Evolutionary conservation across 2,329 filamentous ascomycete genomes (phyloP).

Genomic region (Colletotrichum endophyticum): DNA sequence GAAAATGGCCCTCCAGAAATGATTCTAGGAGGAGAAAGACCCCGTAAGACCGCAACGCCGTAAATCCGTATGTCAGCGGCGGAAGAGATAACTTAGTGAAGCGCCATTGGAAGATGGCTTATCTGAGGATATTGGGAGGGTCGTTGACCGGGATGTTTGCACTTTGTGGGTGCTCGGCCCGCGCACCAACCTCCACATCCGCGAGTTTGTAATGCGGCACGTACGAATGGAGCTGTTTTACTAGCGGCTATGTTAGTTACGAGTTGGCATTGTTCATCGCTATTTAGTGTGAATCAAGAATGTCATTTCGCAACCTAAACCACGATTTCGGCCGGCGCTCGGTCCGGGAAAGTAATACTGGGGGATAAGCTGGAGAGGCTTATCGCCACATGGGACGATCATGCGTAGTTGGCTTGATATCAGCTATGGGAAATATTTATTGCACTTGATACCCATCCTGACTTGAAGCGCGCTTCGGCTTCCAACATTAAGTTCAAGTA

Average conservation of each 20-base stretch:
- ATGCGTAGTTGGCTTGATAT: not conserved
- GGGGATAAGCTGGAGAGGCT: not conserved
- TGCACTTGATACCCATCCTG: not conserved
- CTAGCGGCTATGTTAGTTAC: not conserved
- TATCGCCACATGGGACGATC: not conserved
- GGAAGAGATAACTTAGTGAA: not conserved
- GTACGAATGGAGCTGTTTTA: not conserved
- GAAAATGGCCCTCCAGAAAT: not conserved
- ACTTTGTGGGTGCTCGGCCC: not conserved
- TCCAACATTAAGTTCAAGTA: rapidly evolving
- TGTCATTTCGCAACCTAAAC: not conserved
- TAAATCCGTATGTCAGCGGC: not conserved
- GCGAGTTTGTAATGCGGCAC: not conserved
- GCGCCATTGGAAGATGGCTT: not conserved
- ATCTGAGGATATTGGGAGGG: not conserved
- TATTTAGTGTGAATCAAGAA: not conserved
- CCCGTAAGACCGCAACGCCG: not conserved
- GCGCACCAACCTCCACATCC: not conserved
- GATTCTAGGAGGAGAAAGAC: not conserved
- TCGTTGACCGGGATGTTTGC: not conserved
- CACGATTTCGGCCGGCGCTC: not conserved
- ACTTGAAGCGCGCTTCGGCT: not conserved
- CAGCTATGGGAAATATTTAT: not conserved
- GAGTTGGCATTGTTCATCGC: not conserved
- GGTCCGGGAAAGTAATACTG: rapidly evolving